Conservation (phyloP, 2,329 filamentous ascomycete genomes). For the Drechslera avenae region DNA sequence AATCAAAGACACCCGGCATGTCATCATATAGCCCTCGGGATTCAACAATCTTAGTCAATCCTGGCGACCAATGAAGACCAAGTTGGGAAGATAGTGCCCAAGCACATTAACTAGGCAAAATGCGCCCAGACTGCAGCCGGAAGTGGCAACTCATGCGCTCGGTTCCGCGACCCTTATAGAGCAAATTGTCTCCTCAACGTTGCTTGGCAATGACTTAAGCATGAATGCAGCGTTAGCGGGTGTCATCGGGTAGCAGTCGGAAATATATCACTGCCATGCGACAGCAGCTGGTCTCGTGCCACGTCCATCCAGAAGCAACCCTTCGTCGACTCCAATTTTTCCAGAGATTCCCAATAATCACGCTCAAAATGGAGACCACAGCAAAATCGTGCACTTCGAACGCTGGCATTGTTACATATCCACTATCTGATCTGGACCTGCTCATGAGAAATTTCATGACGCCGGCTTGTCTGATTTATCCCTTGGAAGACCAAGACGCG, state of each 20-base stretch:
- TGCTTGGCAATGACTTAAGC: conserved; percentile 1
- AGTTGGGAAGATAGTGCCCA: neutral
- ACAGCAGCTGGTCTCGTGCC: conserved; percentile 1
- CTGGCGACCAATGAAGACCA: neutral
- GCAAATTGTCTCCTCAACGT: neutral
- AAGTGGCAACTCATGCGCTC: neutral
- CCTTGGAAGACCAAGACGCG: conserved; percentile 1
- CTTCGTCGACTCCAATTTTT: conserved; percentile 4
- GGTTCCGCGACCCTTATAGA: neutral
- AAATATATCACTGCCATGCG: conserved; percentile 2
- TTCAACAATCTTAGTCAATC: neutral
- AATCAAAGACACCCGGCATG: neutral
- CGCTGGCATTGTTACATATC: neutral
- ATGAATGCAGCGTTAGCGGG: neutral
- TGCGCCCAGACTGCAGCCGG: neutral
- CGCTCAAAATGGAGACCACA: conserved; percentile 1
- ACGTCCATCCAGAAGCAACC: neutral
- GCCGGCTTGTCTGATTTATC: conserved; percentile 3
- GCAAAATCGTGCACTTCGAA: neutral
- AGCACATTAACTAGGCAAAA: neutral
- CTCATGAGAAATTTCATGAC: conserved; percentile 2
- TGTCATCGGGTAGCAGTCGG: neutral
- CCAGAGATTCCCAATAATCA: neutral
- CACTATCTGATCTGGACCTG: conserved; percentile 2
- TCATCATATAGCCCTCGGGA: neutral